Evolutionary conservation across 176 grass and related monocot species (phyloP).

Genomic region (Bonia amplexicaulis): DNA sequence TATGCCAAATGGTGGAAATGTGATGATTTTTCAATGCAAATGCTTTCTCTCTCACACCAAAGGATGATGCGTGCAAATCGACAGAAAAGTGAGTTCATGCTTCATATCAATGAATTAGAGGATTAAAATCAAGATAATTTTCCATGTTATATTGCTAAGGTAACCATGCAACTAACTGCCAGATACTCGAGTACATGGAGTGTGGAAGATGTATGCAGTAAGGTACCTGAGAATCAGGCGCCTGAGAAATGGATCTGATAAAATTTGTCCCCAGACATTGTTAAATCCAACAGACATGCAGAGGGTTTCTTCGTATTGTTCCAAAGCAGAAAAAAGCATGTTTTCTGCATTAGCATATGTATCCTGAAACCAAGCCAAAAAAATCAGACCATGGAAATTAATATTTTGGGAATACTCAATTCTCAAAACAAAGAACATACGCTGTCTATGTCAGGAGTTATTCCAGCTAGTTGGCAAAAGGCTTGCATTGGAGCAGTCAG

Average conservation of each 20-base stretch:
- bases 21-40: background rate
- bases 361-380: conserved; percentile 51
- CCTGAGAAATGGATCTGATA: conserved; percentile 85
- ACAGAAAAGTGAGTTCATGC: background rate
- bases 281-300: conserved; percentile 65
- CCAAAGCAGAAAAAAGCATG: conserved; percentile 74
- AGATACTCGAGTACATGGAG: background rate
- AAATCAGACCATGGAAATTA: conserved; percentile 1
- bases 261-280: conserved; percentile 79
- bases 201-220: background rate
- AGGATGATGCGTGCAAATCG: background rate
- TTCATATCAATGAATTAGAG: background rate
- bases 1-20: background rate
- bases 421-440: conserved; percentile 46
- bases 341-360: conserved; percentile 57
- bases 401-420: background rate
- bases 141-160: background rate
- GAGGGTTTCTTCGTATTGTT: conserved; percentile 77
- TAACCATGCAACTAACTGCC: background rate
- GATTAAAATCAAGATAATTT: background rate
- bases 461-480: conserved; percentile 83
- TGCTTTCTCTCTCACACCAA: background rate
- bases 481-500: conserved; percentile 94
- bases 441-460: conserved; percentile 59
- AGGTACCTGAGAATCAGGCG: conserved; percentile 81